Conservation (phyloP, 768 basidiomycete genomes). For the Phylloporus scabripes region DNA sequence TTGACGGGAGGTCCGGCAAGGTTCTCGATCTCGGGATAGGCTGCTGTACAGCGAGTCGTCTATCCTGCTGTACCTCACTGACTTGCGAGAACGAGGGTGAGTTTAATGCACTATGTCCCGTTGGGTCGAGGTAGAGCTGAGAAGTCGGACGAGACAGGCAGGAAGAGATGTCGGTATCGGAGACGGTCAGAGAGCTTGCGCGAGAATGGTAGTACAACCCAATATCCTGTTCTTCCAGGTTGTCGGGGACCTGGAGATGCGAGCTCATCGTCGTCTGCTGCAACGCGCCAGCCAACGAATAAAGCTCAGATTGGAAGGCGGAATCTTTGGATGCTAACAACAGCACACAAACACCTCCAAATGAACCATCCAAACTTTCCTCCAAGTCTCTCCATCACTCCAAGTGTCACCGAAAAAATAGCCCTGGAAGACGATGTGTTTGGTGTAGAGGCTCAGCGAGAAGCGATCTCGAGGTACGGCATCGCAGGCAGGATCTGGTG, state of each 20-base stretch:
- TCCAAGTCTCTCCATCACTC: slow-evolving; percentile 36
- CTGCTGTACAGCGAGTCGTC: slow-evolving; percentile 13
- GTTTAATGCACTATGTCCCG: slow-evolving; percentile 16
- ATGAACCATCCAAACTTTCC: slow-evolving; percentile 40
- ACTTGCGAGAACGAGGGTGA: slow-evolving; percentile 34
- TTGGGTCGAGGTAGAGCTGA: slow-evolving; percentile 6
- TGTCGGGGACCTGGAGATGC: slow-evolving; percentile 8
- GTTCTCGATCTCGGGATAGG: slow-evolving; percentile 43
- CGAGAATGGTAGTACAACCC: slow-evolving; percentile 21
- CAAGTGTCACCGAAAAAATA: slow-evolving; percentile 11
- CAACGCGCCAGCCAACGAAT: background rate
- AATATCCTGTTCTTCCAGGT: slow-evolving; percentile 28
- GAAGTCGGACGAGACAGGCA: slow-evolving; percentile 17
- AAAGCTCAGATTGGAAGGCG: background rate
- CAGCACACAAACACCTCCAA: slow-evolving; percentile 5
- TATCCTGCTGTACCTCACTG: slow-evolving; percentile 13
- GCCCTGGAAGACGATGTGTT: slow-evolving; percentile 16
- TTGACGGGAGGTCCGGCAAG: slow-evolving; percentile 36
- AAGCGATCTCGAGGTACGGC: slow-evolving; percentile 65
- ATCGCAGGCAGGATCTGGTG: slow-evolving; percentile 87
- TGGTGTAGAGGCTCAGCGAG: slow-evolving; percentile 38
- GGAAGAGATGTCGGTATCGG: slow-evolving; percentile 22
- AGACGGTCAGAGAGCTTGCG: slow-evolving; percentile 20
- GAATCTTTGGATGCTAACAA: slow-evolving; percentile 6
- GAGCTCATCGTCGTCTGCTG: slow-evolving; percentile 6